Evolutionary conservation across 1,284 basidiomycete species (phyloP), one percentile per base, ranked within the genome.

Genomic region (Pseudozyma thailandica): DNA sequence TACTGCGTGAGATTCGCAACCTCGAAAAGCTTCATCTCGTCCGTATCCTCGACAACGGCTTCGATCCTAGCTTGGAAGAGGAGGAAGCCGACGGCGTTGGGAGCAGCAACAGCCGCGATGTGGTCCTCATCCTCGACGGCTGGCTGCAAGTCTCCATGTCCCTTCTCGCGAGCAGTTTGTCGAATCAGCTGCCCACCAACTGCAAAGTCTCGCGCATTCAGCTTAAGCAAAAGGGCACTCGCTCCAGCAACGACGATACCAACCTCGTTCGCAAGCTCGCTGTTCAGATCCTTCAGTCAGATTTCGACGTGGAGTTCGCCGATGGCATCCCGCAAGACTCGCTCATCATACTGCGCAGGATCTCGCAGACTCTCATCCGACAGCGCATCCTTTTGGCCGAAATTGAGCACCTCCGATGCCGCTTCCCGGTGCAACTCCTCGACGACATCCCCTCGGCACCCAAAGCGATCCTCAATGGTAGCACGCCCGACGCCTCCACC

Each of bases 1-100:
- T 81, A 21, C 47, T 73, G 42, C 64, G 72, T 18, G 74, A 75
- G 37, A 64, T 81, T 12, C 57, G 58, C 41, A 72, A 78, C 26
- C 50, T 80, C 6, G 77, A 79, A 55, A 71, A 61, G 42, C 66
- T 82, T 25, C 62, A 78, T 35, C 68, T 77, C 16, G 79, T 78
- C 46, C 61, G 68, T 28, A 49, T 78, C 23, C 27, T 63, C 10
- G 60, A 64, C 45, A 65, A 65, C 26, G 60, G 54, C 23, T 69
- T 65, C 25, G 65, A 64, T 21, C 63, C 63, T 12, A 66, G 18
- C n/a, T 45, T 60, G 18, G 58, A 64, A 25, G 66, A 63, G 44
- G 25, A 51, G 12, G 56, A 47, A 26, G 47, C 58, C 21, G 64
- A 69, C 18, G 46, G 41, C 51, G 37, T 42, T 41, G 51, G 60